A percentile compares a stretch with the other conserved stretches of the same genome.
These are phyloP conservation scores for Xylaria sp. DNA, from an alignment of 2,329 filamentous ascomycete species.

Conservation along the genomic window DNA sequence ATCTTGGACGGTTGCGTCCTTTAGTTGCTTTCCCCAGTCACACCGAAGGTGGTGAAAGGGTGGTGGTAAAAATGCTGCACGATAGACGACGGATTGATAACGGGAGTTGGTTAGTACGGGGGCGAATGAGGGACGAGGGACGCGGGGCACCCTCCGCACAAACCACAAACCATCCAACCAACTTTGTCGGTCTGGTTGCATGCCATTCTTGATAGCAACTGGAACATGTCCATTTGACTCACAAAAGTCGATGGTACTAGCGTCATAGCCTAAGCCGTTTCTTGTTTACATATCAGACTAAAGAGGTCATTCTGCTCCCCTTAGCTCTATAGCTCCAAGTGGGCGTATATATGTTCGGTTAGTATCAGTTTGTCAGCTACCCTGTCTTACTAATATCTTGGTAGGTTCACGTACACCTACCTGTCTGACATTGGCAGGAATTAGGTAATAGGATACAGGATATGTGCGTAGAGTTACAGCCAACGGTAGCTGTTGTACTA, in stretches of 20 bases:
- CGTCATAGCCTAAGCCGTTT: slow-evolving; percentile 1
- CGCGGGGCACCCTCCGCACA: background rate
- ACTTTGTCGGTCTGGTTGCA: background rate
- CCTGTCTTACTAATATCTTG: slow-evolving; percentile 16
- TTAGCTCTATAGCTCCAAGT: slow-evolving; percentile 1
- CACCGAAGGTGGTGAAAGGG: slow-evolving; percentile 20
- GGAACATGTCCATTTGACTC: slow-evolving; percentile 11
- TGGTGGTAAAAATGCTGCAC: slow-evolving; percentile 8
- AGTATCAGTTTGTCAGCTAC: slow-evolving; percentile 28
- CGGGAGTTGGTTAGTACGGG: background rate
- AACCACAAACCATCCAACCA: too few species aligned
- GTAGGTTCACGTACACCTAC: background rate
- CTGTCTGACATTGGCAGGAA: background rate
- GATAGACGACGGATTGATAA: slow-evolving; percentile 4
- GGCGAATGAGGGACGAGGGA: background rate
- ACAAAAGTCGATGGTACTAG: slow-evolving; percentile 8
- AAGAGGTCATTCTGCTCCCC: slow-evolving; percentile 14
- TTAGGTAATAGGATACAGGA: background rate
- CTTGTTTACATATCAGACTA: slow-evolving; percentile 13
- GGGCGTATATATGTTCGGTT: background rate
- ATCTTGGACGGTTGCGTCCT: slow-evolving; percentile 18
- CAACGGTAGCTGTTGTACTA: background rate
- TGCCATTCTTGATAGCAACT: slow-evolving; percentile 6
- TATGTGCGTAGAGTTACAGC: background rate
- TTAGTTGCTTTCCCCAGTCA: slow-evolving; percentile 28